phyloP scores from a whole-genome alignment of 2,329 filamentous ascomycete genomes.

The Stemphylium lycopersici region DNA sequence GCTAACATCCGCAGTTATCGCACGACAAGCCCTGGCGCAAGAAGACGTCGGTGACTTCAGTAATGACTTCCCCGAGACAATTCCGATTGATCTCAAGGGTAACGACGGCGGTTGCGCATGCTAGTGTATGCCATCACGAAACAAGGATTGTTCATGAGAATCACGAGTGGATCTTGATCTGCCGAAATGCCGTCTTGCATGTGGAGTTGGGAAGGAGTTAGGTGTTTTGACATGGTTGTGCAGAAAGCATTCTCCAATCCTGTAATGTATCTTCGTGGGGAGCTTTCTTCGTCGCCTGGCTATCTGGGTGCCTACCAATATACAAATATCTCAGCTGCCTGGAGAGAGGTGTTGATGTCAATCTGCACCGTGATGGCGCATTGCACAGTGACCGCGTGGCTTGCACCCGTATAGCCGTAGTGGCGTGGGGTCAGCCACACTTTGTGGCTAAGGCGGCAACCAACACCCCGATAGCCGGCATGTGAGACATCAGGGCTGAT shows the following conservation, averaged over 20 bases:
- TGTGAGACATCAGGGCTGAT: constrained; percentile 20
- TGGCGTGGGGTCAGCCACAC: constrained; percentile 23
- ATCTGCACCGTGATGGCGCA: background rate
- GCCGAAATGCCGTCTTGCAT: constrained; percentile 12
- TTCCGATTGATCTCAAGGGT: constrained; percentile 96
- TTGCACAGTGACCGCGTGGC: constrained; percentile 2
- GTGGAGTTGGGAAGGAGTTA: constrained; percentile 38
- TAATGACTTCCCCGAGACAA: constrained; percentile 95
- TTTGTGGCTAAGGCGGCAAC: constrained; percentile 17
- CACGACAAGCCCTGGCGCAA: constrained; percentile 90
- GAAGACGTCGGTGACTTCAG: constrained; percentile 98
- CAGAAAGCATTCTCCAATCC: constrained; percentile 16
- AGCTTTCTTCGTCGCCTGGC: constrained; percentile 12
- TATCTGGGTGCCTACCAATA: constrained; percentile 22
- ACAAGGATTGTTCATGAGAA: constrained; percentile 12
- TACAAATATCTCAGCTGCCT: constrained; percentile 2
- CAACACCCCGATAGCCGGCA: constrained; percentile 6
- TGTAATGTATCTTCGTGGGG: constrained; percentile 20
- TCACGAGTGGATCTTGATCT: background rate
- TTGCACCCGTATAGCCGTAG: constrained; percentile 8
- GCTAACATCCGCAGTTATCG: constrained; percentile 72
- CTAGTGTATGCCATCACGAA: constrained; percentile 51
- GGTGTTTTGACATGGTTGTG: constrained; percentile 31
- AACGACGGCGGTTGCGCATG: constrained; percentile 93
- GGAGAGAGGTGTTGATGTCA: background rate